phyloP scores from a whole-genome alignment of 352 stramenopile species.

The Saprolegnia diclina region DNA sequence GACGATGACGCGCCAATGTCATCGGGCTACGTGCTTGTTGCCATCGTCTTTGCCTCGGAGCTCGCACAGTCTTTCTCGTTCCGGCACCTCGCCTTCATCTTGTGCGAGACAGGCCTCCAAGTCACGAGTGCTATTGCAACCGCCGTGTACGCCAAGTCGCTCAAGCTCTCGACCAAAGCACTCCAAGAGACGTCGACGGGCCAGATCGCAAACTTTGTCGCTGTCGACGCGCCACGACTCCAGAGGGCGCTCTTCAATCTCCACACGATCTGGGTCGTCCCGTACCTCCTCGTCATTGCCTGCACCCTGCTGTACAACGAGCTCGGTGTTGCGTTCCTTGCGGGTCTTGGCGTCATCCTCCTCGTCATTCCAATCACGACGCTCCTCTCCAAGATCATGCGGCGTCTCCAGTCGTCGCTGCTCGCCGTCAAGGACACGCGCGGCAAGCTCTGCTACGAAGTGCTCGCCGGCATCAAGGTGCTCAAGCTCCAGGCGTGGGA shows the following conservation, averaged over 20 bases:
- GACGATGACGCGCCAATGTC: not conserved
- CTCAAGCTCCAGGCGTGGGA: slow-evolving; percentile 98
- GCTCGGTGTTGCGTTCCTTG: slow-evolving; percentile 83
- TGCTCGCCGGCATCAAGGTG: slow-evolving; percentile 91
- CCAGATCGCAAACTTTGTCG: slow-evolving; percentile 97
- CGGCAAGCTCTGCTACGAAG: slow-evolving; percentile 91
- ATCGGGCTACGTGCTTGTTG: slow-evolving; percentile 13
- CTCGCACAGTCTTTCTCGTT: slow-evolving; percentile 23
- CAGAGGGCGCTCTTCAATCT: slow-evolving; percentile 94
- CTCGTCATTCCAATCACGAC: slow-evolving; percentile 90
- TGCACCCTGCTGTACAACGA: slow-evolving; percentile 66
- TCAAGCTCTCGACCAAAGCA: slow-evolving; percentile 76
- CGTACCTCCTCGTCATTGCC: slow-evolving; percentile 73
- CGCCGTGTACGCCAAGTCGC: slow-evolving; percentile 67
- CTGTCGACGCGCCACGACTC: slow-evolving; percentile 93
- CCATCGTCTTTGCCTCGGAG: slow-evolving; percentile 14
- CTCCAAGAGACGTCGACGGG: slow-evolving; percentile 79
- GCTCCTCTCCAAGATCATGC: slow-evolving; percentile 83
- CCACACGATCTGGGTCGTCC: slow-evolving; percentile 85
- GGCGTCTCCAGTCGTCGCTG: slow-evolving; percentile 75
- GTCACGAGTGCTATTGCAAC: slow-evolving; percentile 55
- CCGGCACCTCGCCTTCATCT: slow-evolving; percentile 17
- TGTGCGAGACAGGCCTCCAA: slow-evolving; percentile 31
- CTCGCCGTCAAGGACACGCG: slow-evolving; percentile 90
- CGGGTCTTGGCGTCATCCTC: slow-evolving; percentile 90